These are phyloP conservation scores for Handroanthus guayacan DNA, from an alignment of 257 asterid genomes.

Conservation along the genomic window DNA sequence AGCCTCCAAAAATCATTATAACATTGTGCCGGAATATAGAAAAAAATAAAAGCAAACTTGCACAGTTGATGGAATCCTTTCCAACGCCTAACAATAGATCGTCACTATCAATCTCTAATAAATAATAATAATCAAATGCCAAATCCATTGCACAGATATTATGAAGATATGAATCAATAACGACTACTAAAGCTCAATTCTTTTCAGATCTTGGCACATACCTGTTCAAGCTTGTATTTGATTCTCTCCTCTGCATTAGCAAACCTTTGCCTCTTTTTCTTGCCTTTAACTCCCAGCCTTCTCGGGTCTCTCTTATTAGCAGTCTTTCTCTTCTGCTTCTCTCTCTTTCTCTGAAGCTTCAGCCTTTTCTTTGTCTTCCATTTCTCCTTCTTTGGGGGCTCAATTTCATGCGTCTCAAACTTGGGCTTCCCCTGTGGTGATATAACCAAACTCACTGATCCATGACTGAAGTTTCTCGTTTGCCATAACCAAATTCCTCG, in stretches of 20 bases:
- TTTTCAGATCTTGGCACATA: conserved; percentile 31
- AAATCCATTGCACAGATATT: neutral
- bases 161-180: neutral
- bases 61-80: neutral
- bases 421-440: conserved; percentile 76
- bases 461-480: conserved; percentile 62
- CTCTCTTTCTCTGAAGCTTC: conserved; percentile 69
- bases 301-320: conserved; percentile 91
- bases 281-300: conserved; percentile 72
- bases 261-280: conserved; percentile 66
- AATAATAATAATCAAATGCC: neutral
- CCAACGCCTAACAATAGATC: neutral
- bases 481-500: conserved; percentile 35
- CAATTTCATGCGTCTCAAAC: conserved; percentile 75
- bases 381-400: conserved; percentile 86
- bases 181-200: conserved; percentile 18
- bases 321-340: conserved; percentile 74
- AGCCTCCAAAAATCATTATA: neutral
- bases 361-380: conserved; percentile 84
- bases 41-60: neutral
- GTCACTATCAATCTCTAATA: neutral
- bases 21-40: neutral
- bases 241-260: conserved; percentile 87
- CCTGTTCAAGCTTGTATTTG: conserved; percentile 71
- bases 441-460: conserved; percentile 70